These are phyloP conservation scores for Phialophora tarda DNA, from an alignment of 2,329 filamentous ascomycete species.

Conservation along the genomic window DNA sequence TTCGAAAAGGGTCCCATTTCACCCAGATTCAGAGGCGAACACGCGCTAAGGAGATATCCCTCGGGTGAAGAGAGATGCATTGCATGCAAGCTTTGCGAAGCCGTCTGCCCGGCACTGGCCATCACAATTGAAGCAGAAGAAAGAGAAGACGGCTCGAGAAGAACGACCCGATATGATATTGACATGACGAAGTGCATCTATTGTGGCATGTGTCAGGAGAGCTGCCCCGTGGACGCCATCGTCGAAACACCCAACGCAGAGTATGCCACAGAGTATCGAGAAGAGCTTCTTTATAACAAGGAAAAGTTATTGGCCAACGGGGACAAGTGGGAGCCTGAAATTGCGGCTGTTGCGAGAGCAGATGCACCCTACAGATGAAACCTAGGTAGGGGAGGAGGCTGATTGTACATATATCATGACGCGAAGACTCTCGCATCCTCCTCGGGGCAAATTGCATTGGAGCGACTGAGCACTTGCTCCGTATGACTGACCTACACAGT, in stretches of 20 bases:
- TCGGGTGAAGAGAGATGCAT: conserved; percentile 99
- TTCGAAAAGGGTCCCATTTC: conserved; percentile 99
- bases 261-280: conserved; percentile 78
- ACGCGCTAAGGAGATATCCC: conserved; percentile 93
- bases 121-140: conserved; percentile 99
- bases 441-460: conserved; percentile 9
- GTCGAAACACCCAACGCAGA: conserved; percentile 76
- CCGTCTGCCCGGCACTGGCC: conserved; percentile 95
- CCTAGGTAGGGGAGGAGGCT: neutral
- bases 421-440: neutral
- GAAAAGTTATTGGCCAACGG: conserved; percentile 88
- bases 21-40: conserved; percentile 96
- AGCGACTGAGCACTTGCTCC: conserved; percentile 7
- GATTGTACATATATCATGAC: conserved; percentile 32
- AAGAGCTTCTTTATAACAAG: conserved; percentile 98
- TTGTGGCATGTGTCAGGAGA: conserved; percentile 99
- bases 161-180: conserved; percentile 97
- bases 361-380: conserved; percentile 87
- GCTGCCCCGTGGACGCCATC: conserved; percentile 96
- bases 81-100: conserved; percentile 99
- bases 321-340: conserved; percentile 97
- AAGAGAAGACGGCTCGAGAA: conserved; percentile 90
- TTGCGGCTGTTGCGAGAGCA: conserved; percentile 88
- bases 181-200: conserved; percentile 99
- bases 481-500: neutral